Percentiles rank a stretch among this genome's conserved stretches.
These are phyloP conservation scores for Leishmania aethiopica DNA, from an alignment of 208 protist species.

Conservation along the genomic window DNA sequence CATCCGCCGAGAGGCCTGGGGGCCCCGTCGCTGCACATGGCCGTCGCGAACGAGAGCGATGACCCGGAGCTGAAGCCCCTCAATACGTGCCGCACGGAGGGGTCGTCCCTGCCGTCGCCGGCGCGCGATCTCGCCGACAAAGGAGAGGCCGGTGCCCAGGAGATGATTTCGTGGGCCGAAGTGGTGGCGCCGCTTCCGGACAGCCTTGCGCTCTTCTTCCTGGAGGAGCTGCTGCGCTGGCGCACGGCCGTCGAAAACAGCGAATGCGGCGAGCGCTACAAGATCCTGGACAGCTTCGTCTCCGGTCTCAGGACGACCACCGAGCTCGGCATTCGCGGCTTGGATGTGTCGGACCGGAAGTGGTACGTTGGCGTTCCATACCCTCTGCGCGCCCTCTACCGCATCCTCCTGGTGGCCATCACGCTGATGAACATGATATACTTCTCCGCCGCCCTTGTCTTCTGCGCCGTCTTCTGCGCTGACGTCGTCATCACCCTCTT, in stretches of 20 bases:
- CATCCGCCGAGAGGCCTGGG: neutral
- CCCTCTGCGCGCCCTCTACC: conserved; percentile 44
- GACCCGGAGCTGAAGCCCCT: conserved; percentile 31
- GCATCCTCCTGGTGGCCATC: conserved; percentile 36
- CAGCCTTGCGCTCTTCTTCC: conserved; percentile 51
- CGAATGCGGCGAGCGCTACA: conserved; percentile 48
- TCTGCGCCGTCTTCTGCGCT: conserved; percentile 44
- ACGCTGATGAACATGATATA: conserved; percentile 49
- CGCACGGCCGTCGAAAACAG: conserved; percentile 36
- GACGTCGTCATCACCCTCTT: conserved; percentile 58
- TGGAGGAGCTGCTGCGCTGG: conserved; percentile 70
- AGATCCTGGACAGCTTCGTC: conserved; percentile 37
- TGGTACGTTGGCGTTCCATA: conserved; percentile 57
- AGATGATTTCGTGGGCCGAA: conserved; percentile 35
- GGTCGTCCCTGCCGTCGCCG: conserved; percentile 4
- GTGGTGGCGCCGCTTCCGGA: conserved; percentile 39
- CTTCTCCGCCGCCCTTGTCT: conserved; percentile 55
- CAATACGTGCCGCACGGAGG: conserved; percentile 42
- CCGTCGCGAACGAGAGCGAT: neutral
- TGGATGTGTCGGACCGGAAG: conserved; percentile 40
- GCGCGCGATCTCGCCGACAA: conserved; percentile 7
- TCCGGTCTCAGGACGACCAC: conserved; percentile 6
- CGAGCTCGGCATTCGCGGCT: conserved; percentile 15
- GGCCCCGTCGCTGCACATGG: neutral
- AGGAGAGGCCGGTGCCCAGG: neutral